These are phyloP conservation scores for Boehmeria nivea DNA, from an alignment of 306 rosid genomes.

Conservation along the genomic window DNA sequence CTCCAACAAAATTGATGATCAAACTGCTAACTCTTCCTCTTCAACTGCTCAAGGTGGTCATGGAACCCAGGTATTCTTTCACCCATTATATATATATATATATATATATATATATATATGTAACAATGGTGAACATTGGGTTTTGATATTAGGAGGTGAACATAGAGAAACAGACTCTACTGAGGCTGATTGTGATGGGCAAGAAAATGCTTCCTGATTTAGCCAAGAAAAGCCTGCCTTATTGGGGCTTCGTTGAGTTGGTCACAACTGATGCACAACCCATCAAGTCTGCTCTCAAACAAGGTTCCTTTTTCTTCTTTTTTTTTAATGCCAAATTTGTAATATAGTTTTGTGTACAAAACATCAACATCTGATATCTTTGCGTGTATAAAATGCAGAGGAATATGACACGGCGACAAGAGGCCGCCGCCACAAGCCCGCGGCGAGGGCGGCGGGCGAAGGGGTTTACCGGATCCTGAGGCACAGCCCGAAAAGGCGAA, in stretches of 20 bases:
- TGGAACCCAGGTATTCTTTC: constrained; percentile 30
- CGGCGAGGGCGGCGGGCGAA: constrained; percentile 49
- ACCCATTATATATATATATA: no score
- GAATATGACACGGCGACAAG: constrained; percentile 42
- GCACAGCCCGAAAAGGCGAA: constrained; percentile 28
- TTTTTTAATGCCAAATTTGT: no score
- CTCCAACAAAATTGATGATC: no score
- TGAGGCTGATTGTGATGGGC: constrained; percentile 53
- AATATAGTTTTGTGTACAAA: no score
- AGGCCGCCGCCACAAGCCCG: constrained; percentile 32
- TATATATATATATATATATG: no score
- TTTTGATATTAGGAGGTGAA: constrained; percentile 31
- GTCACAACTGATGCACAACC: constrained; percentile 38
- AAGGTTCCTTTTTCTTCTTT: constrained; percentile 15
- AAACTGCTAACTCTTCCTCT: not conserved
- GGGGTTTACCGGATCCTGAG: constrained; percentile 49
- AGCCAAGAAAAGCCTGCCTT: constrained; percentile 32
- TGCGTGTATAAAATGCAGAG: constrained; percentile 19
- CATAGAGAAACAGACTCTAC: constrained; percentile 43
- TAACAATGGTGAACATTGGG: no score
- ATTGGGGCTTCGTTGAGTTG: constrained; percentile 54
- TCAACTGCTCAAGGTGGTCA: constrained; percentile 28
- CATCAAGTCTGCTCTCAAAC: constrained; percentile 45
- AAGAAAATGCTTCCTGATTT: constrained; percentile 52
- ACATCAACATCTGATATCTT: no score